A percentile compares a stretch with the other conserved stretches of the same genome.
These are phyloP conservation scores for Suhomyces kunorum DNA, from an alignment of 1,139 yeast genomes.

Conservation along the genomic window DNA sequence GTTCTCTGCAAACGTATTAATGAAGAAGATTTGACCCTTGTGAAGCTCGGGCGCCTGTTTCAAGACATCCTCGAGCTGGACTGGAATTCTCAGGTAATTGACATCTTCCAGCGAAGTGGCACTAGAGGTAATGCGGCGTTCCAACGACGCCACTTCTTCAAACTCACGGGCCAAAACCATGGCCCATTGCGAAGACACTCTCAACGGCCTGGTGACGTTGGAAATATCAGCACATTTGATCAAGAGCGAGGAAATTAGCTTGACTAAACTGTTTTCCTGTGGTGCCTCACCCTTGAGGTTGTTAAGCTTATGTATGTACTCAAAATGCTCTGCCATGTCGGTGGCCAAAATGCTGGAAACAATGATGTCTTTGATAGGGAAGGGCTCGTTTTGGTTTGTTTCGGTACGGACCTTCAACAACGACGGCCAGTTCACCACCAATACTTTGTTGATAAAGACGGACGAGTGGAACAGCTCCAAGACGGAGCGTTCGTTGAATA, in stretches of 20 bases:
- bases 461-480: slow-evolving; percentile 85
- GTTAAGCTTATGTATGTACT: slow-evolving; percentile 57
- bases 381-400: slow-evolving; percentile 16
- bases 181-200: slow-evolving; percentile 86
- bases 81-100: slow-evolving; percentile 33
- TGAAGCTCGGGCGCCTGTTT: slow-evolving; percentile 52
- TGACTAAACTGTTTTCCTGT: slow-evolving; percentile 32
- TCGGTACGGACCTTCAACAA: slow-evolving; percentile 28
- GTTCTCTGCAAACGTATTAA: slow-evolving; percentile 75
- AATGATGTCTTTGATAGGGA: slow-evolving; percentile 34
- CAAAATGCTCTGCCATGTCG: slow-evolving; percentile 90
- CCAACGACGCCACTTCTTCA: slow-evolving; percentile 62
- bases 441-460: slow-evolving; percentile 59
- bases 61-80: slow-evolving; percentile 40
- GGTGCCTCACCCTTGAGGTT: slow-evolving; percentile 26
- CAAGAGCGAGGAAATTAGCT: slow-evolving; percentile 62
- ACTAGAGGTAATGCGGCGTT: slow-evolving; percentile 33
- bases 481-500: slow-evolving; percentile 67
- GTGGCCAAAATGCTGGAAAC: slow-evolving; percentile 72
- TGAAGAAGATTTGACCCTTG: slow-evolving; percentile 83
- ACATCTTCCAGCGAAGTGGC: slow-evolving; percentile 20
- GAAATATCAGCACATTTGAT: slow-evolving; percentile 95
- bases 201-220: slow-evolving; percentile 79
- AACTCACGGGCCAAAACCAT: slow-evolving; percentile 74
- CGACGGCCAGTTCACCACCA: slow-evolving; percentile 65